Conservation (phyloP, 352 stramenopile species). For the Pythium folliculosum region DNA sequence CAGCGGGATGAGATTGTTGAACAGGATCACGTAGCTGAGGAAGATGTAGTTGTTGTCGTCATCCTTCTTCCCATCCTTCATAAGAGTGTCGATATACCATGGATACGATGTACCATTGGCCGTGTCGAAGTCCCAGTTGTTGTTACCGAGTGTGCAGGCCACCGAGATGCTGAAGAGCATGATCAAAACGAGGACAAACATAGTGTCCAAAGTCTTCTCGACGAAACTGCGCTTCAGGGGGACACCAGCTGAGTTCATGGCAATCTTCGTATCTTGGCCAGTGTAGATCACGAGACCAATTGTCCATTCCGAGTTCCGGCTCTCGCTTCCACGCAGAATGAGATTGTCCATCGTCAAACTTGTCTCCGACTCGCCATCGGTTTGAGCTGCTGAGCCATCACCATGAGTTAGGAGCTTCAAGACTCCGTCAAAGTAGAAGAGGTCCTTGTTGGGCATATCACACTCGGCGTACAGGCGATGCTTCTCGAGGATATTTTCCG, state of each 20-base stretch:
- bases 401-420: conserved; percentile 42
- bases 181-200: conserved; percentile 88
- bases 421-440: conserved; percentile 87
- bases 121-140: conserved; percentile 75
- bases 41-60: conserved; percentile 86
- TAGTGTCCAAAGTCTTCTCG: conserved; percentile 85
- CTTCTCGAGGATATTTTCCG: conserved; percentile 72
- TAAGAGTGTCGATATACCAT: conserved; percentile 65
- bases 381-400: neutral
- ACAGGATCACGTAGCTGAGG: conserved; percentile 89
- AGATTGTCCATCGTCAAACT: conserved; percentile 89
- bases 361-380: conserved; percentile 32
- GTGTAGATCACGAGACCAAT: conserved; percentile 87
- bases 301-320: conserved; percentile 84
- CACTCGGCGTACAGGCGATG: conserved; percentile 74
- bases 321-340: conserved; percentile 83
- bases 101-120: conserved; percentile 44
- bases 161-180: conserved; percentile 86
- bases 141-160: conserved; percentile 80
- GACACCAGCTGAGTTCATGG: conserved; percentile 82
- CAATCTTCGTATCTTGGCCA: conserved; percentile 81
- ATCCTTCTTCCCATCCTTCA: conserved; percentile 8
- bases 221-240: conserved; percentile 87
- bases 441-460: conserved; percentile 81
- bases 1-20: conserved; percentile 88